phyloP scores from a whole-genome alignment of 2,329 filamentous ascomycete species.

The Pestalotiopsis fici region DNA sequence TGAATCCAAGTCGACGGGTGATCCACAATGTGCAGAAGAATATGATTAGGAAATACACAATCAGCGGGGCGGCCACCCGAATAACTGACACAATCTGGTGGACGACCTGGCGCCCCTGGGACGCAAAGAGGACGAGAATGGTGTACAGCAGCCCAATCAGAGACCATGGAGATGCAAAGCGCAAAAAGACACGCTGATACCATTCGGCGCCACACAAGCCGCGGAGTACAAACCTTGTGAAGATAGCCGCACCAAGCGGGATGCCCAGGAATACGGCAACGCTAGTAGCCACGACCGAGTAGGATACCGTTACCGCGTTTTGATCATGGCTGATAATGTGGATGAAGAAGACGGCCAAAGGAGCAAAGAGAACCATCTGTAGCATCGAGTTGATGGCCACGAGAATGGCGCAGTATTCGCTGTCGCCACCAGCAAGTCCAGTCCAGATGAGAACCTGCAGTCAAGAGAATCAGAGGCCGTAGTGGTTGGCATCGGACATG shows the following conservation, averaged over 20 bases:
- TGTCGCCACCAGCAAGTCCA: slow-evolving; percentile 72
- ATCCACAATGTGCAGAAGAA: slow-evolving; percentile 70
- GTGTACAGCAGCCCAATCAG: slow-evolving; percentile 85
- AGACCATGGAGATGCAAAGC: slow-evolving; percentile 70
- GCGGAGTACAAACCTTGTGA: slow-evolving; percentile 69
- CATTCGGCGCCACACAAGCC: slow-evolving; percentile 53
- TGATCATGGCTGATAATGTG: slow-evolving; percentile 60
- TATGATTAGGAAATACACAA: slow-evolving; percentile 78
- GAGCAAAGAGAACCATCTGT: slow-evolving; percentile 74
- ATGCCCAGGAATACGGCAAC: slow-evolving; percentile 87
- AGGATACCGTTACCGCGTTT: slow-evolving; percentile 44
- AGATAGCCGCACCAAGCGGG: slow-evolving; percentile 76
- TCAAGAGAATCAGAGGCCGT: neutral
- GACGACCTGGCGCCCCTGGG: slow-evolving; percentile 75
- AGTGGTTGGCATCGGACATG: neutral
- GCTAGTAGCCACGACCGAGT: slow-evolving; percentile 72
- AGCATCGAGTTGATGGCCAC: slow-evolving; percentile 76
- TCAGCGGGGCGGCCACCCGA: slow-evolving; percentile 75
- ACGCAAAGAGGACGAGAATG: slow-evolving; percentile 82
- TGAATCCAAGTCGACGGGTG: slow-evolving; percentile 68
- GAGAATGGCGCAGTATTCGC: slow-evolving; percentile 80
- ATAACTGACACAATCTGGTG: slow-evolving; percentile 83
- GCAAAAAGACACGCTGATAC: slow-evolving; percentile 73
- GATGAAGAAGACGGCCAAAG: slow-evolving; percentile 70
- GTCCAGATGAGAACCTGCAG: slow-evolving; percentile 69